Conservation (phyloP, 1,284 basidiomycete species). For the Microstroma glucosiphilum region DNA sequence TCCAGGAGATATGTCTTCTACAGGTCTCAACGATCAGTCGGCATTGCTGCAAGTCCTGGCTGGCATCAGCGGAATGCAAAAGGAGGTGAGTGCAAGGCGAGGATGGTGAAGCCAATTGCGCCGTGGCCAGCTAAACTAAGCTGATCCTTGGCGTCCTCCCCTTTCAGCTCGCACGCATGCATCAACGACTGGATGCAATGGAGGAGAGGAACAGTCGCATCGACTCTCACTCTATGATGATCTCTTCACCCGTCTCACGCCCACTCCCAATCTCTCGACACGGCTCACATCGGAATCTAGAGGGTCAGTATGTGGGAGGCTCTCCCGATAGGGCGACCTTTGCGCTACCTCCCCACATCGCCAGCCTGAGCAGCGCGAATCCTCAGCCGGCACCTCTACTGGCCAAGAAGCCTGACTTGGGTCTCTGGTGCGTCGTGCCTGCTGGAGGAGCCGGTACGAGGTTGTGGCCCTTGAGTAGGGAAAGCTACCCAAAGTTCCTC, state of each 20-base stretch:
- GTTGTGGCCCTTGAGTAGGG: conserved; percentile 16
- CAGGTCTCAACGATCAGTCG: conserved; percentile 14
- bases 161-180: conserved; percentile 29
- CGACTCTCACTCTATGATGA: conserved; percentile 18
- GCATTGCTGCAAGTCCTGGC: conserved; percentile 35
- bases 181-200: conserved; percentile 33
- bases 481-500: conserved; percentile 18
- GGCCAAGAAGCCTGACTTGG: conserved; percentile 40
- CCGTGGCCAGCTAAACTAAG: too few relatives aligned
- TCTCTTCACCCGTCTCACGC: conserved; percentile 22
- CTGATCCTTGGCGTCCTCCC: conserved; percentile 1
- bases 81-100: conserved; percentile 26
- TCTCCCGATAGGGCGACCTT: conserved; percentile 27
- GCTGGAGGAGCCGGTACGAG: conserved; percentile 29
- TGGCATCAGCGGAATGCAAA: conserved; percentile 41
- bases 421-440: conserved; percentile 47
- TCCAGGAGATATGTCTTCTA: background rate
- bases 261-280: conserved; percentile 21
- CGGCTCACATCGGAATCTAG: conserved; percentile 12
- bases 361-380: conserved; percentile 16
- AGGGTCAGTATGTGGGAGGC: conserved; percentile 14
- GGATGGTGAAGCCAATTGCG: background rate
- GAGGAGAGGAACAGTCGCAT: conserved; percentile 21
- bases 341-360: conserved; percentile 13
- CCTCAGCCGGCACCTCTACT: conserved; percentile 32